phyloP scores from a whole-genome alignment of 1,284 basidiomycete genomes.

The Polyporus tsugae region DNA sequence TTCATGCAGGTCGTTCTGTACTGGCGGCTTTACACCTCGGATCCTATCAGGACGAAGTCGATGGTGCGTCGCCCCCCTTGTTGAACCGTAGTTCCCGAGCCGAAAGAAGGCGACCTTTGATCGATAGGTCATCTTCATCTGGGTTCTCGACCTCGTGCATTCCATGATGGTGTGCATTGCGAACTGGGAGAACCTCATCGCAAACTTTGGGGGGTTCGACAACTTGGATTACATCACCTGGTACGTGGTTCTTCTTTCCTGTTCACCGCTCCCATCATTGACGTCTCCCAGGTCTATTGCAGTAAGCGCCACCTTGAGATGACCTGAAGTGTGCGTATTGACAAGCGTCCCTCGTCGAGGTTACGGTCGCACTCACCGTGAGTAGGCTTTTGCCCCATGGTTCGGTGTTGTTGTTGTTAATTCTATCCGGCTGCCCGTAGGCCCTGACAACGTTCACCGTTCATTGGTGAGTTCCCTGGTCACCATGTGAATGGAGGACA shows the following conservation, averaged over 20 bases:
- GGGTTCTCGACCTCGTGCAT: slow-evolving; percentile 22
- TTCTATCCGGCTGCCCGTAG: neutral
- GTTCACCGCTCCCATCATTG: neutral
- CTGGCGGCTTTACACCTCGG: slow-evolving; percentile 11
- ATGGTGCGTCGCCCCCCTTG: slow-evolving; percentile 8
- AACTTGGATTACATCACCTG: slow-evolving; percentile 21
- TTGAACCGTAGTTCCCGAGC: neutral
- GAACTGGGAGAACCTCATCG: slow-evolving; percentile 28
- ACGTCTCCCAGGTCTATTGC: slow-evolving; percentile 18
- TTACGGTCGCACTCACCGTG: slow-evolving; percentile 27
- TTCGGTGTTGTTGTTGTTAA: neutral
- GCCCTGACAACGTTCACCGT: slow-evolving; percentile 24
- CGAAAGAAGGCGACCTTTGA: neutral
- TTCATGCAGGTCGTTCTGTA: slow-evolving; percentile 23
- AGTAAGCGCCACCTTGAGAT: slow-evolving; percentile 5
- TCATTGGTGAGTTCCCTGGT: slow-evolving; percentile 18
- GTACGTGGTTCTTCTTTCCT: slow-evolving; percentile 2
- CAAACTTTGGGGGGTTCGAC: slow-evolving; percentile 16
- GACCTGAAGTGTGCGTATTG: neutral
- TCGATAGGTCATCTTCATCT: slow-evolving; percentile 17
- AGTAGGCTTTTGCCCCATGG: neutral
- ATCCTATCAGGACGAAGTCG: slow-evolving; percentile 15
- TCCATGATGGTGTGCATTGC: slow-evolving; percentile 25
- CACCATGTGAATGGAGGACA: neutral
- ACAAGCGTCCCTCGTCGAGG: neutral